phyloP scores from a whole-genome alignment of 2,329 filamentous ascomycete genomes.

The Sporothrix globosa region DNA sequence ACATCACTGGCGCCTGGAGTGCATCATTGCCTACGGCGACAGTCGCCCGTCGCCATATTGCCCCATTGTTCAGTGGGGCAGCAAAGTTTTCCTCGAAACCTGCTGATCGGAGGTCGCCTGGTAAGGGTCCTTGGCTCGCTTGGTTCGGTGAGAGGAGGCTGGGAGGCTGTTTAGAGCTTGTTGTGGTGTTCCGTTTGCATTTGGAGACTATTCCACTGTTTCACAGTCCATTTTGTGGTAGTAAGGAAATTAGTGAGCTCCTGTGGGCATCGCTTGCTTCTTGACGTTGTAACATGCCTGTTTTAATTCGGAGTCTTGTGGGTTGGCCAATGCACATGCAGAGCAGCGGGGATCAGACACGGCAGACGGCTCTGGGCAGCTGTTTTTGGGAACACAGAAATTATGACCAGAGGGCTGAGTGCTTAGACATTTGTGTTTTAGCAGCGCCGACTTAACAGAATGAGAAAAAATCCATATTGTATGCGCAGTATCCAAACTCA shows the following conservation, averaged over 20 bases:
- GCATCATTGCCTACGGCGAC: slow-evolving; percentile 1
- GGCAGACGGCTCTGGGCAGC: slow-evolving; percentile 19
- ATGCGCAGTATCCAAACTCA: too few relatives aligned
- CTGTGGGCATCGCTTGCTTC: background rate
- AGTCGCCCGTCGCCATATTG: background rate
- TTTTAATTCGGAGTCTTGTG: slow-evolving; percentile 3
- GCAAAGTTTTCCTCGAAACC: background rate
- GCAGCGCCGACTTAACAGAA: too few relatives aligned
- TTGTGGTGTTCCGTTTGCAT: background rate
- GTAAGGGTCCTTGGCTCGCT: background rate
- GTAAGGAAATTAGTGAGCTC: background rate
- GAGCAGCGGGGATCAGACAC: slow-evolving; percentile 26
- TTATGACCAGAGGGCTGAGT: background rate
- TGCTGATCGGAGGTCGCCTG: background rate
- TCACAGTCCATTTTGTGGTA: background rate
- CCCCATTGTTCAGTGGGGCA: slow-evolving; percentile 18
- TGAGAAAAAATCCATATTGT: too few relatives aligned
- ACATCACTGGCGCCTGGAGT: slow-evolving; percentile 22
- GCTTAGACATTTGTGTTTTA: background rate
- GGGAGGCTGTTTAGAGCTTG: background rate
- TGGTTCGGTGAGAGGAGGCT: background rate
- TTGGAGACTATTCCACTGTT: background rate
- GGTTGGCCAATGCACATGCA: slow-evolving; percentile 7
- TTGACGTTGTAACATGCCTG: background rate
- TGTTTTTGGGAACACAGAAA: background rate